Conservation (phyloP, 2,329 filamentous ascomycete genomes). For the Aspergillus ochraceus region DNA sequence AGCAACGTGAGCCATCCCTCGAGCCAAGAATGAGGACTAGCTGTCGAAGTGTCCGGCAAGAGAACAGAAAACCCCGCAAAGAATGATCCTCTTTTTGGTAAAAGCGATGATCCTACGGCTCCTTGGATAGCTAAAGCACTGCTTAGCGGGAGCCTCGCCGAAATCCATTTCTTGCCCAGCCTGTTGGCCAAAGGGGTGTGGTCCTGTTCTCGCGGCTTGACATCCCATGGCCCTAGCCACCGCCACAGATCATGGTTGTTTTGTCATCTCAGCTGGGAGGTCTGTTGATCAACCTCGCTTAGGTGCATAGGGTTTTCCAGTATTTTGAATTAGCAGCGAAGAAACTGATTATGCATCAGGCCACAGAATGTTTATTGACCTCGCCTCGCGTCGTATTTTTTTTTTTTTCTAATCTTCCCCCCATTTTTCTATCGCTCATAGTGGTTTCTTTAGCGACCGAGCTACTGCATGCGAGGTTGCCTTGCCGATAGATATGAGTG, state of each 20-base stretch:
- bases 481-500: slow-evolving; percentile 13
- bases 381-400: background rate
- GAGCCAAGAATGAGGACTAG: background rate
- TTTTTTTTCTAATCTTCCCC: background rate
- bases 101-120: background rate
- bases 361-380: background rate
- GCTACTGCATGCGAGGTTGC: slow-evolving; percentile 21
- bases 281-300: background rate
- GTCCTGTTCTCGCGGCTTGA: background rate
- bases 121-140: background rate
- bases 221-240: background rate
- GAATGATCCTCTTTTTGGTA: background rate
- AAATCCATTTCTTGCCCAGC: background rate
- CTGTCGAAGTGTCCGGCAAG: background rate
- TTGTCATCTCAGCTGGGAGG: background rate
- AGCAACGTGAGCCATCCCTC: background rate
- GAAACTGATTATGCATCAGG: background rate
- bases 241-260: background rate
- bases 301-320: background rate
- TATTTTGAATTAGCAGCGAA: background rate
- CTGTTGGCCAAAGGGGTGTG: background rate
- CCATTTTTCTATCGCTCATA: slow-evolving; percentile 1
- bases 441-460: slow-evolving; percentile 2
- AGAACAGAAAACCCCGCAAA: background rate
- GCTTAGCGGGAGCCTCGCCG: background rate